Base-by-base conservation (phyloP, 352 stramenopile genomes). In the Pythium folliculosum region DNA sequence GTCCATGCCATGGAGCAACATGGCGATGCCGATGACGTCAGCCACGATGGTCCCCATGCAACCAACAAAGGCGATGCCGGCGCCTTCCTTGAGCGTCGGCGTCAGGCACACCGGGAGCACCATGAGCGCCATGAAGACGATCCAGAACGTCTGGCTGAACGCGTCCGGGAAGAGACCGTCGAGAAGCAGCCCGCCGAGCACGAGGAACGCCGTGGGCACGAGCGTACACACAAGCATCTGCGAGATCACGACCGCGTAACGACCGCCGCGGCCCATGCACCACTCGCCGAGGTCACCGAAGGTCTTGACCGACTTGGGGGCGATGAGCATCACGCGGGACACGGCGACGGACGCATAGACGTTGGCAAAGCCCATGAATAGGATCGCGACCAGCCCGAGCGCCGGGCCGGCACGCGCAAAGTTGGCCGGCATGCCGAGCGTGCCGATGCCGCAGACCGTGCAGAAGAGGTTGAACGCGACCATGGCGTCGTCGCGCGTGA, bases 391-490 rank as follows among this genome's bases (percentile, higher is more conserved):
- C 27, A 64, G 54, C 19, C 67, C 71, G 44, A 71, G 43, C 27
- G 65, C 47, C 32, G 79, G 79, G 7, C 79, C 79, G 25, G 81
- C 77, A 12, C 81, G 81, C 1, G 81, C 72, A 61, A 86, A 90
- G 65, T 90, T 90, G 38, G 73, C 78, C 0, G 82, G 80, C 77
- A 90, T 87, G 56, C 82, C 80, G 44, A 90, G 77, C 25, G 82
- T 89, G 14, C 82, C 82, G 35, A 90, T 81, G 44, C 81, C 81
- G 68, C 79, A 89, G 58, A 89, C 80, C 23, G 73, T 81, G 66
- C 81, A 89, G 64, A 82, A 82, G 65, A 88, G 75, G 64, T 82
- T 86, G 71, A 85, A 85, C n/a, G 75, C 61, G 62, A 55, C 45
- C 48, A 65, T 65, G 44, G 70, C 70, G 38, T 65, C 59, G 30